These are phyloP conservation scores for Vanrija sp. DNA, from an alignment of 1,284 basidiomycete species.

Conservation along the genomic window DNA sequence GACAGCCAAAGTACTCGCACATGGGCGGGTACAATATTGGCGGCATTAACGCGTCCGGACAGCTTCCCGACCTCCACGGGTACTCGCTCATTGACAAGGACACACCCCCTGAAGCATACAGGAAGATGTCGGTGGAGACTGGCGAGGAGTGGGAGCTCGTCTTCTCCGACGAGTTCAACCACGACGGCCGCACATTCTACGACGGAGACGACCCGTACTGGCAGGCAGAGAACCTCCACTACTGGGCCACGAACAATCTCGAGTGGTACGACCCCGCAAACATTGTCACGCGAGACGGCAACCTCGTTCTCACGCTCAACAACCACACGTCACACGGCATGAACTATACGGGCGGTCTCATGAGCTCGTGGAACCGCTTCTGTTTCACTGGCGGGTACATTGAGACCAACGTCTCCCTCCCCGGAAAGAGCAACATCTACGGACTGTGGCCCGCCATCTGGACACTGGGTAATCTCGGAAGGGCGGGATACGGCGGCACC, in stretches of 20 bases:
- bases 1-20: constrained; percentile 1
- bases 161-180: constrained; percentile 89
- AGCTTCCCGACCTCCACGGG: constrained; percentile 48
- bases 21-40: constrained; percentile 63
- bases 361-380: constrained; percentile 74
- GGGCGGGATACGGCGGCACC: constrained; percentile 52
- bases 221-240: constrained; percentile 53
- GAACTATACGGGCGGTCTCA: constrained; percentile 68
- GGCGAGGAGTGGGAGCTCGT: constrained; percentile 74
- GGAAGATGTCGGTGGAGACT: constrained; percentile 59
- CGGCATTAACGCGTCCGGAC: constrained; percentile 60
- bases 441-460: constrained; percentile 62
- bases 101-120: constrained; percentile 59
- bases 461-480: constrained; percentile 52
- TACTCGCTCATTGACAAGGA: constrained; percentile 59
- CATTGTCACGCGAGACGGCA: constrained; percentile 58
- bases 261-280: constrained; percentile 60
- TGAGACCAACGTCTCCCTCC: constrained; percentile 68
- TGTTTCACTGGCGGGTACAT: constrained; percentile 87
- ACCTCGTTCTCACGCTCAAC: constrained; percentile 65
- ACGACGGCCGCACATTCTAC: constrained; percentile 60
- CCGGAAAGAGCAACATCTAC: constrained; percentile 64
- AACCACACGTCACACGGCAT: constrained; percentile 61
- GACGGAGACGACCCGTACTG: constrained; percentile 57
- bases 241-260: constrained; percentile 73